phyloP scores from a whole-genome alignment of 257 asterid species.

The Scutellaria baicalensis region DNA sequence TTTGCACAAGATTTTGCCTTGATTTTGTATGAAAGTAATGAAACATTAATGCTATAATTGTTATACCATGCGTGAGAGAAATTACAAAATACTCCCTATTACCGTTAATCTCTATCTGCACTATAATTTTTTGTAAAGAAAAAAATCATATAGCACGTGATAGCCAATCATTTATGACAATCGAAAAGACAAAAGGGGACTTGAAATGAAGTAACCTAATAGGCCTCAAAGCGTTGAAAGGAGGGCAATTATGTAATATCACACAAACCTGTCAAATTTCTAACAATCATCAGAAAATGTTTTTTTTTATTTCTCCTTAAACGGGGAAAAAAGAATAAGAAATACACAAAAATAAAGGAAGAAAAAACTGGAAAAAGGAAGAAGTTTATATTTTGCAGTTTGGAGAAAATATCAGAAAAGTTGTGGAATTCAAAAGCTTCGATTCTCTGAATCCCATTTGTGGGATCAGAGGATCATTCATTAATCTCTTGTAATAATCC shows the following conservation, averaged over 20 bases:
- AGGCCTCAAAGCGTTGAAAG: too few relatives aligned
- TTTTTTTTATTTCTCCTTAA: not conserved
- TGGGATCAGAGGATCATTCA: conserved; percentile 74
- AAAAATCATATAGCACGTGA: not conserved
- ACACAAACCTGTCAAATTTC: not conserved
- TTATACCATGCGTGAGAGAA: too few relatives aligned
- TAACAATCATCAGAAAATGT: conserved; percentile 25
- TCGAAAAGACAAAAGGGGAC: not conserved
- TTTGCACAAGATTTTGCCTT: too few relatives aligned
- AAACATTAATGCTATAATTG: too few relatives aligned
- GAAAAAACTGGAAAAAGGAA: not conserved
- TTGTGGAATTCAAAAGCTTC: conserved; percentile 25
- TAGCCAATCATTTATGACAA: not conserved
- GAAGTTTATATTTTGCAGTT: conserved; percentile 4
- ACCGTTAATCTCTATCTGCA: not conserved
- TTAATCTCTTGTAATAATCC: not conserved
- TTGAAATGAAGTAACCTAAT: too few relatives aligned
- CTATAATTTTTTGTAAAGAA: not conserved
- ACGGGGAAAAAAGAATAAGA: conserved; percentile 18
- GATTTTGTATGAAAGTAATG: too few relatives aligned
- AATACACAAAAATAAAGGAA: not conserved
- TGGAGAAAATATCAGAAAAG: conserved; percentile 1
- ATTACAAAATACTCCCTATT: not conserved
- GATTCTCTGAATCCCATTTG: conserved; percentile 67
- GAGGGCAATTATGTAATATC: conserved; percentile 30